Evolutionary conservation across 352 stramenopile genomes (phyloP).

Genomic region (Phytophthora constricta): DNA sequence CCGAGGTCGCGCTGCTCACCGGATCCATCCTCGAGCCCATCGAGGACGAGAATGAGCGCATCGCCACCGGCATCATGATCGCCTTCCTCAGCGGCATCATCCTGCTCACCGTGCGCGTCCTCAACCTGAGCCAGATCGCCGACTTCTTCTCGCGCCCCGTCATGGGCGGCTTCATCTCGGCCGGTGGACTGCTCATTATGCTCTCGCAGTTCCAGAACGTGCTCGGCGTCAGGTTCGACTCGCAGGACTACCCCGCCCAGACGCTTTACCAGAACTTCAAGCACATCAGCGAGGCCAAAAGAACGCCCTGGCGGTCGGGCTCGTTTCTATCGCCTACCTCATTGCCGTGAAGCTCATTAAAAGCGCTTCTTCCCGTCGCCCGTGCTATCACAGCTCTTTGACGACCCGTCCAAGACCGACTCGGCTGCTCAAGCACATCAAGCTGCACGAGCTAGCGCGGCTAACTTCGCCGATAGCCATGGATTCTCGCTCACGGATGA

Average conservation of each 20-base stretch:
- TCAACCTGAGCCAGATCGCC: constrained; percentile 85
- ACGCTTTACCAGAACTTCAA: constrained; percentile 66
- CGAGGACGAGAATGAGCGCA: constrained; percentile 44
- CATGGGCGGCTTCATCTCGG: constrained; percentile 91
- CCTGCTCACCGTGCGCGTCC: constrained; percentile 77
- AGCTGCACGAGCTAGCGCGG: background rate
- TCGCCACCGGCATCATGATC: constrained; percentile 53
- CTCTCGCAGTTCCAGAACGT: constrained; percentile 89
- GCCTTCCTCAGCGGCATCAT: constrained; percentile 81
- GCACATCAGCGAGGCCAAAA: constrained; percentile 67
- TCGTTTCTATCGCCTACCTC: constrained; percentile 63
- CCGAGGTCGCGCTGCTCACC: constrained; percentile 57
- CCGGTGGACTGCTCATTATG: constrained; percentile 88
- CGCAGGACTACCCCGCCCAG: constrained; percentile 52
- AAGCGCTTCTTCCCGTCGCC: constrained; percentile 40
- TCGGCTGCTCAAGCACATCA: background rate
- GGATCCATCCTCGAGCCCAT: constrained; percentile 58
- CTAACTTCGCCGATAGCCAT: constrained; percentile 27
- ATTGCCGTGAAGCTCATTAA: constrained; percentile 41
- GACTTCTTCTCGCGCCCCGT: constrained; percentile 91
- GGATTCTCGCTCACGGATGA: constrained; percentile 49
- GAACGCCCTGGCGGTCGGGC: constrained; percentile 68
- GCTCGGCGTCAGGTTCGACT: constrained; percentile 68
- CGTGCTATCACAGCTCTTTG: constrained; percentile 31
- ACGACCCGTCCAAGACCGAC: constrained; percentile 5